phyloP scores from a whole-genome alignment of 768 basidiomycete genomes.

The Lepiota venenata region DNA sequence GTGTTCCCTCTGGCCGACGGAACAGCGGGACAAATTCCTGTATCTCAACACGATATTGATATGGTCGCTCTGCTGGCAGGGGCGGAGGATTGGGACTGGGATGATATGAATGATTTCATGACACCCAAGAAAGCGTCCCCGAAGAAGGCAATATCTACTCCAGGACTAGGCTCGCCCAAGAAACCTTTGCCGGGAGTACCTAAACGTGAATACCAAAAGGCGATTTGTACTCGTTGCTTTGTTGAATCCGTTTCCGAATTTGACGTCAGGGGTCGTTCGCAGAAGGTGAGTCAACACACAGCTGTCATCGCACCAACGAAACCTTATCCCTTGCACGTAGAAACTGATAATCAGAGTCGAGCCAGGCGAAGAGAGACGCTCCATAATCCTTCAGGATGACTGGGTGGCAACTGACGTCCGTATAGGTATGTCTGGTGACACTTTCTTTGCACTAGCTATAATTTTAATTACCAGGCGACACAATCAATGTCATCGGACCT shows the following conservation, averaged over 20 bases:
- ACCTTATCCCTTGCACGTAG: slow-evolving; percentile 27
- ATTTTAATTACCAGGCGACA: slow-evolving; percentile 55
- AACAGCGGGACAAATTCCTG: slow-evolving; percentile 20
- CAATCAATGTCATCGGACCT: slow-evolving; percentile 70
- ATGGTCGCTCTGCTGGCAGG: slow-evolving; percentile 54
- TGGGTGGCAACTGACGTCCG: slow-evolving; percentile 69
- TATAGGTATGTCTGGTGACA: slow-evolving; percentile 39
- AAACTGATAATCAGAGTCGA: slow-evolving; percentile 47
- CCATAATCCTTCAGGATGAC: slow-evolving; percentile 69
- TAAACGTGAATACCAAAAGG: slow-evolving; percentile 22
- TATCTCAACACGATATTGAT: slow-evolving; percentile 35
- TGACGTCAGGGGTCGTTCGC: slow-evolving; percentile 24
- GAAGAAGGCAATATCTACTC: slow-evolving; percentile 21
- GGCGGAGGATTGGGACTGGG: slow-evolving; percentile 70
- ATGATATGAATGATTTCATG: slow-evolving; percentile 41
- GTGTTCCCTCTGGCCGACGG: slow-evolving; percentile 6
- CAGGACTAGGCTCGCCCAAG: slow-evolving; percentile 1
- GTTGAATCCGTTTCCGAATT: slow-evolving; percentile 44
- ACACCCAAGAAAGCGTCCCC: slow-evolving; percentile 44
- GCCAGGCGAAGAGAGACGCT: slow-evolving; percentile 32
- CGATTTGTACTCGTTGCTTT: slow-evolving; percentile 50
- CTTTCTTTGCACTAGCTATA: not conserved
- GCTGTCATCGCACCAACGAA: not conserved
- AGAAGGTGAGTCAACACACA: slow-evolving; percentile 36
- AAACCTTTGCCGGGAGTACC: slow-evolving; percentile 6